Conservation (phyloP, 2,329 filamentous ascomycete species). For the Epicoccum sorghinum region DNA sequence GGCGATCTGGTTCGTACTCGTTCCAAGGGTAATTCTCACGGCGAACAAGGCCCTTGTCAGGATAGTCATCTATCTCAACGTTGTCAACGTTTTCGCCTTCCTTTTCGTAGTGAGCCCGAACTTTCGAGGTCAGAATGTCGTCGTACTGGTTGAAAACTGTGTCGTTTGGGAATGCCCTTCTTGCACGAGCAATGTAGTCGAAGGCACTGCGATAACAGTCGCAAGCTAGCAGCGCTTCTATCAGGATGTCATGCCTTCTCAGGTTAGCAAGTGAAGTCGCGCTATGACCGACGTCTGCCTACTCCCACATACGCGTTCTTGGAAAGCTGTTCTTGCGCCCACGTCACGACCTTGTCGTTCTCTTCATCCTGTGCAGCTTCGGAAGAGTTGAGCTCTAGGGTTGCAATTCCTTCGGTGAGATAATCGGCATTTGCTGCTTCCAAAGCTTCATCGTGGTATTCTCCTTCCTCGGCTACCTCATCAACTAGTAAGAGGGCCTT, state of each 20-base stretch:
- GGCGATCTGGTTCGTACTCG: constrained; percentile 63
- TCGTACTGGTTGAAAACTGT: constrained; percentile 61
- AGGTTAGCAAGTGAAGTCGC: constrained; percentile 14
- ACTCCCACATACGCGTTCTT: constrained; percentile 38
- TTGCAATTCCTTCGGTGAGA: constrained; percentile 15
- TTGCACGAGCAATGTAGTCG: constrained; percentile 68
- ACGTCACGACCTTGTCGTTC: constrained; percentile 12
- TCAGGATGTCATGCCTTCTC: constrained; percentile 41
- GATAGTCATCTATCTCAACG: constrained; percentile 63
- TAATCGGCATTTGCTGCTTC: constrained; percentile 56
- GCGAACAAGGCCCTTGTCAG: constrained; percentile 73
- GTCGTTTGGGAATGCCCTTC: constrained; percentile 62
- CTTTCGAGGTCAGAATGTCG: constrained; percentile 54
- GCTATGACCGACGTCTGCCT: background rate
- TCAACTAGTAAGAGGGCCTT: constrained; percentile 86
- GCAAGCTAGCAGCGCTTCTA: constrained; percentile 63
- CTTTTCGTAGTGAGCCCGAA: constrained; percentile 31
- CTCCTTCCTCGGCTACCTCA: constrained; percentile 76
- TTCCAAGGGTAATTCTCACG: constrained; percentile 71
- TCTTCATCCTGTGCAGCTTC: background rate
- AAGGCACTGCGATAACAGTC: constrained; percentile 72
- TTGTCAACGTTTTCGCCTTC: constrained; percentile 40
- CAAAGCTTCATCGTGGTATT: constrained; percentile 75
- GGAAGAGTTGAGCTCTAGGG: constrained; percentile 4
- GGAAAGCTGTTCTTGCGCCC: constrained; percentile 32